A percentile compares a stretch with the other conserved stretches of the same genome.
phyloP scores from a whole-genome alignment of 116 monocot genomes.

The Thalassia testudinum region DNA sequence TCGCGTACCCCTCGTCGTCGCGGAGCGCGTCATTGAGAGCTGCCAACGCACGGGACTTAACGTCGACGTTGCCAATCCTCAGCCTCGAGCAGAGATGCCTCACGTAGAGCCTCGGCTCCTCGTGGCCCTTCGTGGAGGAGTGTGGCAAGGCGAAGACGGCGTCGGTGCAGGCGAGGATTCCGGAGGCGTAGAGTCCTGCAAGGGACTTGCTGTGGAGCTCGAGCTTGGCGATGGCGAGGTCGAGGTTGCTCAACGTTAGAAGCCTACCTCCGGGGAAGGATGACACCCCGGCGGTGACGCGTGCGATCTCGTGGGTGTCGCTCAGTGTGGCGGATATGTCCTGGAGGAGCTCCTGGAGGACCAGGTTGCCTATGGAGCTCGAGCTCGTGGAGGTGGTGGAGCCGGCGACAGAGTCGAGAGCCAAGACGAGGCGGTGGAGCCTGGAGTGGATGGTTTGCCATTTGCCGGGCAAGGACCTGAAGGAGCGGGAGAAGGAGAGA shows the following conservation, averaged over 20 bases:
- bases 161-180: conserved; percentile 8
- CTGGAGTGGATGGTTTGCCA: conserved; percentile 43
- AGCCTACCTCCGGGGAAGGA: conserved; percentile 35
- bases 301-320: conserved; percentile 20
- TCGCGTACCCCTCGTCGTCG: conserved; percentile 45
- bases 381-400: not conserved
- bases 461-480: conserved; percentile 31
- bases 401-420: conserved; percentile 5
- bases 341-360: conserved; percentile 13
- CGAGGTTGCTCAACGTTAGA: conserved; percentile 47
- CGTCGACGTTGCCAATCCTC: conserved; percentile 25
- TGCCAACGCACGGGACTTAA: conserved; percentile 19
- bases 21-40: conserved; percentile 26
- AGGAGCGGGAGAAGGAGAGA: conserved; percentile 20
- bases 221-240: conserved; percentile 25
- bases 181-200: conserved; percentile 21
- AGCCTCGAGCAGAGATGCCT: conserved; percentile 36
- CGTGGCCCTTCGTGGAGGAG: conserved; percentile 9
- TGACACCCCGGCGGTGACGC: conserved; percentile 11
- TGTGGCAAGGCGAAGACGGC: conserved; percentile 24
- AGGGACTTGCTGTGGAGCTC: conserved; percentile 33
- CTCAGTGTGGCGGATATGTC: conserved; percentile 11
- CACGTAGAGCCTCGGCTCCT: conserved; percentile 49
- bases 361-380: conserved; percentile 6
- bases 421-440: conserved; percentile 31